Base-by-base conservation (phyloP, 225 moss, liverwort and hornwort genomes). In the Climacium dendroides region DNA sequence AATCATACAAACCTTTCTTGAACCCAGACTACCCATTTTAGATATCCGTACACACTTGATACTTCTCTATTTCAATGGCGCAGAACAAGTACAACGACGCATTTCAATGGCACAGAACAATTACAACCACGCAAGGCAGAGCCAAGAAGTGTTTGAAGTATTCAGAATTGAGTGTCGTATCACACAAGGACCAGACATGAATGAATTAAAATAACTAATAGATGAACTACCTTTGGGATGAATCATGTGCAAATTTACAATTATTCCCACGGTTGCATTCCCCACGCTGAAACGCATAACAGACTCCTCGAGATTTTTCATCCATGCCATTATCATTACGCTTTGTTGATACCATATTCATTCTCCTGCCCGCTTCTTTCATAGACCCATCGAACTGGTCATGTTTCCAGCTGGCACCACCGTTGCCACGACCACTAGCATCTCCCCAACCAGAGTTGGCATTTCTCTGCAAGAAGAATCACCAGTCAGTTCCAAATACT, bases 391-490 rank as follows among this genome's bases (percentile, higher is more conserved):
- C 95, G 85, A 93, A 95, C 79, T 92, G 90, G 86, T 95, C 95
- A 78, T 95, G 92, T 80, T 91, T 93, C 95, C 94, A 95, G 52
- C 89, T 78, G 35, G 89, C 87, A 54, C 92, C 94, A 85, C 92
- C 88, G 25, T 80, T 94, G 84, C 98, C 98, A 90, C 97, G 93
- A 92, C 92, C 85, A 81, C 92, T 53, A 29, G 84, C 94, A 45
- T 84, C 96, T 89, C 98, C 98, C 98, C 98, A 98, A 80, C 98
- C 96, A 81, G 92, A 94, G 88, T 98, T 97, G 75, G 96, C 95
- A 92, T 97, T 97, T 78, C 97, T 97, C 98, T 98, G 94, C 35
- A 81, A 85, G 61, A 87, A 78, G 11, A 66, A 79, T 19, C 23
- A 58, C 35, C 66, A 14, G 29, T 86, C 63, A 92, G 41, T 69